Evolutionary conservation across 2,329 filamentous ascomycete species (phyloP).

Genomic region (Beauveria caledonica): DNA sequence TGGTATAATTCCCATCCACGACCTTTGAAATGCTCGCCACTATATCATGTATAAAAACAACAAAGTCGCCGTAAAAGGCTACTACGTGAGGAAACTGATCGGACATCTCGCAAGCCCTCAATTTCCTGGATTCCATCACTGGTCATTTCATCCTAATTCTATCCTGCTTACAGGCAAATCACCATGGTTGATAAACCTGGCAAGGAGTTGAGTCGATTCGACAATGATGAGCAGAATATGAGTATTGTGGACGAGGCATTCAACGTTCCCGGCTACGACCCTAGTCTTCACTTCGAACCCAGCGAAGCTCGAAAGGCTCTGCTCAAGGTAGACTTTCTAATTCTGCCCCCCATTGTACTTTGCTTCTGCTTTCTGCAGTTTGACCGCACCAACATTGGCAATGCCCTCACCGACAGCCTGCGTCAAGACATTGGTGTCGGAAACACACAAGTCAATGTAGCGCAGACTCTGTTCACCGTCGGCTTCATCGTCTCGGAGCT

Average conservation of each 20-base stretch:
- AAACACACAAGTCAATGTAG: slow-evolving; percentile 43
- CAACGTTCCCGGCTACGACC: slow-evolving; percentile 19
- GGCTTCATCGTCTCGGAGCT: slow-evolving; percentile 40
- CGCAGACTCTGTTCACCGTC: slow-evolving; percentile 40
- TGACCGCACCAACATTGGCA: slow-evolving; percentile 35
- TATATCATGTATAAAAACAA: too few relatives aligned
- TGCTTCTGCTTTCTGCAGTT: slow-evolving; percentile 27
- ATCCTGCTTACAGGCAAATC: too few relatives aligned
- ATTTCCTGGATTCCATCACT: too few relatives aligned
- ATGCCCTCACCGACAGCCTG: slow-evolving; percentile 43
- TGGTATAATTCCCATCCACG: too few relatives aligned
- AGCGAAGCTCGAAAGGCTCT: slow-evolving; percentile 14
- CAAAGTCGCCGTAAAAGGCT: too few relatives aligned
- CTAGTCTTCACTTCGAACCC: slow-evolving; percentile 12
- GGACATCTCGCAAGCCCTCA: too few relatives aligned
- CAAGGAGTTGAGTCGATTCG: too few relatives aligned
- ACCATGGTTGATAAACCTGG: too few relatives aligned
- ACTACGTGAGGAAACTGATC: too few relatives aligned
- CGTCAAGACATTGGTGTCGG: slow-evolving; percentile 38
- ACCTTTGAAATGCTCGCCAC: too few relatives aligned
- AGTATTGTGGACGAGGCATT: slow-evolving; percentile 14
- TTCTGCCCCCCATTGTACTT: slow-evolving; percentile 23
- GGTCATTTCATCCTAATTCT: too few relatives aligned
- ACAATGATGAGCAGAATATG: slow-evolving; percentile 9
- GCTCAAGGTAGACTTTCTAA: slow-evolving; percentile 20